Percentiles rank a stretch among this genome's conserved stretches.
Evolutionary conservation across 2,329 filamentous ascomycete species (phyloP).

Genomic region (Cladosporium sp.): DNA sequence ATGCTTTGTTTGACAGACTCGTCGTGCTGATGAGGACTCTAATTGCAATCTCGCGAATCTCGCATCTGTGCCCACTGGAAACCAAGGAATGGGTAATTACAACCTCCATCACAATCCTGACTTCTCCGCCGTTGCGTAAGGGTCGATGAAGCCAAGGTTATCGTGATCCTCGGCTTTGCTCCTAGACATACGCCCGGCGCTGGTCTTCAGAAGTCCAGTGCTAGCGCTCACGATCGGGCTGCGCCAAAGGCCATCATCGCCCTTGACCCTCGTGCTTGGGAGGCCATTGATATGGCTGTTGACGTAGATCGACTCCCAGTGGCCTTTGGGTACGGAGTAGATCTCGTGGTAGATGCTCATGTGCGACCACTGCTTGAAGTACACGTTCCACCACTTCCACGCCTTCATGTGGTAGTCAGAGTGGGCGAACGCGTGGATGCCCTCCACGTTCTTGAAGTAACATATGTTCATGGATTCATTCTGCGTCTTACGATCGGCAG

Average conservation of each 20-base stretch:
- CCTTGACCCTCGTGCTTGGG: constrained; percentile 28
- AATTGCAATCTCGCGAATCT: not conserved
- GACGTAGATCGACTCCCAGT: constrained; percentile 55
- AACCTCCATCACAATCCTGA: not conserved
- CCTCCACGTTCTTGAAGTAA: constrained; percentile 54
- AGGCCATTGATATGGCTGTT: constrained; percentile 41
- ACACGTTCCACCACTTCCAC: constrained; percentile 53
- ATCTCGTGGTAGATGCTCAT: constrained; percentile 58
- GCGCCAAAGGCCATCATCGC: constrained; percentile 30
- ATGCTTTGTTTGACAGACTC: not conserved
- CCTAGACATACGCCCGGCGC: constrained; percentile 35
- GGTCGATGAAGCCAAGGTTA: constrained; percentile 7
- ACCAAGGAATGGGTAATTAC: not conserved
- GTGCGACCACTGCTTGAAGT: constrained; percentile 39
- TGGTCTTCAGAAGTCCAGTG: constrained; percentile 37
- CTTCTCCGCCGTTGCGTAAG: not conserved
- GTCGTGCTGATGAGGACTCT: not conserved
- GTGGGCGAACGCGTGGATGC: constrained; percentile 55
- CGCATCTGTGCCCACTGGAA: not conserved
- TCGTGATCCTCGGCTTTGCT: constrained; percentile 33
- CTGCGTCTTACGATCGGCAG: constrained; percentile 40
- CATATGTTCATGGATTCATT: constrained; percentile 46
- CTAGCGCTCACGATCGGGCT: constrained; percentile 38
- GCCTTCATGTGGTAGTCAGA: constrained; percentile 48
- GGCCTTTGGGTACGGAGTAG: constrained; percentile 46